These are phyloP conservation scores for Cylindrotheca closterium DNA, from an alignment of 108 stramenopile species.

Conservation along the genomic window DNA sequence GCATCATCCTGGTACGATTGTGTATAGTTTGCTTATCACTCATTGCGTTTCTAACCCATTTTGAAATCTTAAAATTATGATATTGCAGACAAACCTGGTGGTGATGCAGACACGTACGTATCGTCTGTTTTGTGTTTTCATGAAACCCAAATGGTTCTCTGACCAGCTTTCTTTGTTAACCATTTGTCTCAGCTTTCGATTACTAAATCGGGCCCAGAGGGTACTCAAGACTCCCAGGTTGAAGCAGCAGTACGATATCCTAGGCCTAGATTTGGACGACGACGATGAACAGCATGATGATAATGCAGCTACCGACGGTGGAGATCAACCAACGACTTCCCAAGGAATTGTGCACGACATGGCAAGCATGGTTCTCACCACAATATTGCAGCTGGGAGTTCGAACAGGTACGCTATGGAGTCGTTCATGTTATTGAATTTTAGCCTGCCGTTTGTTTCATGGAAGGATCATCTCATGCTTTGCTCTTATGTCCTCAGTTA, in stretches of 20 bases:
- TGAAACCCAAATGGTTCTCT: too few relatives aligned
- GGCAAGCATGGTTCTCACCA: conserved; percentile 61
- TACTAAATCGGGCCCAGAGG: conserved; percentile 75
- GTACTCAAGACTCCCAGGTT: conserved; percentile 70
- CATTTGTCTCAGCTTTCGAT: conserved; percentile 36
- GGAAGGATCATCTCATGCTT: conserved; percentile 8
- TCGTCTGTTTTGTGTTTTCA: too few relatives aligned
- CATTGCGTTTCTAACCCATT: neutral
- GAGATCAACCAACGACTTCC: conserved; percentile 16
- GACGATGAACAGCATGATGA: conserved; percentile 42
- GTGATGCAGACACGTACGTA: conserved; percentile 62
- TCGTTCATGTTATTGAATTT: neutral
- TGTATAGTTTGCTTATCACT: neutral
- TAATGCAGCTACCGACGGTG: conserved; percentile 1
- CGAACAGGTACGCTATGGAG: conserved; percentile 50
- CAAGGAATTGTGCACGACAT: conserved; percentile 75
- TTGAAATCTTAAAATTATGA: neutral
- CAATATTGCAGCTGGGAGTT: conserved; percentile 69
- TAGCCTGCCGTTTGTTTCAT: too few relatives aligned
- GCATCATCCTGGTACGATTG: conserved; percentile 40
- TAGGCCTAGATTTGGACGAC: conserved; percentile 85
- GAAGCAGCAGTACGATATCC: conserved; percentile 77
- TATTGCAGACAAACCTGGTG: conserved; percentile 63
- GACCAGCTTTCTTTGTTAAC: too few relatives aligned
- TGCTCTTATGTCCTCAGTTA: conserved; percentile 25